A percentile compares a stretch with the other conserved stretches of the same genome.
Conservation (phyloP, 331 rosid species). For the Telfairia occidentalis region DNA sequence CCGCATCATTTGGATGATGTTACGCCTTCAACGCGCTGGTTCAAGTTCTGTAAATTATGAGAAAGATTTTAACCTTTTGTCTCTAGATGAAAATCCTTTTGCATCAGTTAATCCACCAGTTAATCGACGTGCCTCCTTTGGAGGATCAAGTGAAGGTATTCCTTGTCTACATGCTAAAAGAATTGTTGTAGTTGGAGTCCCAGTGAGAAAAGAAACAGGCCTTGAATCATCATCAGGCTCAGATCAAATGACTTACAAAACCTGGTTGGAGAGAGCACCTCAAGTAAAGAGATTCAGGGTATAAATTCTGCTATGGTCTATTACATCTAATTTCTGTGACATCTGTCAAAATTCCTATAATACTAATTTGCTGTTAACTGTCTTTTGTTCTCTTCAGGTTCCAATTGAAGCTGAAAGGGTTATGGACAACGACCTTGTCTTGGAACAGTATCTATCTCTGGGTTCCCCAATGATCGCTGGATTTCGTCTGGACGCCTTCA, state of each 20-base stretch:
- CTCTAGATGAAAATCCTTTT: constrained; percentile 88
- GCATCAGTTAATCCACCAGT: constrained; percentile 28
- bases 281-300: constrained; percentile 83
- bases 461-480: constrained; percentile 74
- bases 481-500: constrained; percentile 78
- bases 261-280: constrained; percentile 72
- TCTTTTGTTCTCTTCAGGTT: constrained; percentile 38
- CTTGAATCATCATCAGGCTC: constrained; percentile 42
- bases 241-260: constrained; percentile 46
- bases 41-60: constrained; percentile 65
- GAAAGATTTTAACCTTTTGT: constrained; percentile 54
- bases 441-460: constrained; percentile 65
- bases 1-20: constrained; percentile 82
- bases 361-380: background rate
- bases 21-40: constrained; percentile 72
- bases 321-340: background rate
- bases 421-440: constrained; percentile 52
- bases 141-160: constrained; percentile 56
- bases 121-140: constrained; percentile 68
- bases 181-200: constrained; percentile 66
- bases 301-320: constrained; percentile 13
- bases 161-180: constrained; percentile 91
- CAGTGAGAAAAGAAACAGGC: constrained; percentile 47
- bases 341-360: background rate
- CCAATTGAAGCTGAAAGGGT: constrained; percentile 83